Conservation (phyloP, 306 rosid genomes). For the Prunus dulcis region DNA sequence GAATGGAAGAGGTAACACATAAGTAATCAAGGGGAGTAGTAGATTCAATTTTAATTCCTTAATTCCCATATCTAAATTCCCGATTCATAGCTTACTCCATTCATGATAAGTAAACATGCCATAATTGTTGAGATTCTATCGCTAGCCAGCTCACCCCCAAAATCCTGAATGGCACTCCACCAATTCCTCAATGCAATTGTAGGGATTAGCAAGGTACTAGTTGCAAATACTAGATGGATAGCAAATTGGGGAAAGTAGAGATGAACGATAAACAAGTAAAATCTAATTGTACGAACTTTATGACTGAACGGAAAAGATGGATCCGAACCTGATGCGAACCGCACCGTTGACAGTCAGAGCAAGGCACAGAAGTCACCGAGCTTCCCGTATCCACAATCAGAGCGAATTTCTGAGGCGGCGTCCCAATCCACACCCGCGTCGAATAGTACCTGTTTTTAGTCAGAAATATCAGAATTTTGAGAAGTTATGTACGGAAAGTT, state of each 20-base stretch:
- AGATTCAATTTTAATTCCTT: too few species aligned
- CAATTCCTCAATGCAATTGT: not conserved
- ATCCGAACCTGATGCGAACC: conserved; percentile 47
- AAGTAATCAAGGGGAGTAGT: too few species aligned
- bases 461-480: not conserved
- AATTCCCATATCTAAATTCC: too few species aligned
- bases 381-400: conserved; percentile 53
- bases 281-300: not conserved
- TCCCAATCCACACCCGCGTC: conserved; percentile 49
- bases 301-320: not conserved
- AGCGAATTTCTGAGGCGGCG: conserved; percentile 52
- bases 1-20: too few species aligned
- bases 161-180: not conserved
- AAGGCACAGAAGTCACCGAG: conserved; percentile 49
- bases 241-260: not conserved
- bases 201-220: too few species aligned
- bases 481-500: not conserved
- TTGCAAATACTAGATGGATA: not conserved
- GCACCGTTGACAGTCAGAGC: conserved; percentile 37
- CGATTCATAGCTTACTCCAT: too few species aligned
- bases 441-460: conserved; percentile 33
- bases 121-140: not conserved
- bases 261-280: not conserved
- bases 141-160: not conserved
- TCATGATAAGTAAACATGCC: too few species aligned